Percentiles rank a stretch among this genome's conserved stretches.
Conservation (phyloP, 1,284 basidiomycete species). For the Blastosporella zonata region DNA sequence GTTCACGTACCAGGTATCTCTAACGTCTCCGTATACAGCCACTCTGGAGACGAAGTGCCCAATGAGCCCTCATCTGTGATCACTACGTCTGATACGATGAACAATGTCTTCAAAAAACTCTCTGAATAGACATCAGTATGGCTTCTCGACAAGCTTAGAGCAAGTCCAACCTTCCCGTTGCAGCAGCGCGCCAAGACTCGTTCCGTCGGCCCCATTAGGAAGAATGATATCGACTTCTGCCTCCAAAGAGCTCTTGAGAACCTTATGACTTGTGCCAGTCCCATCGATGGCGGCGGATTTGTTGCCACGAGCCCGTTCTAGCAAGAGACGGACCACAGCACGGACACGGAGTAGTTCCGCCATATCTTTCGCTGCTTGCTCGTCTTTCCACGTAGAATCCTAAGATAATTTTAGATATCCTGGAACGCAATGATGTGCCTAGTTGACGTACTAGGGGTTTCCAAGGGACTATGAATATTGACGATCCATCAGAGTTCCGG, state of each 20-base stretch:
- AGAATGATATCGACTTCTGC: slow-evolving; percentile 60
- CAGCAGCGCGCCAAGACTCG: slow-evolving; percentile 35
- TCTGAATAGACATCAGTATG: slow-evolving; percentile 36
- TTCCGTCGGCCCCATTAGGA: slow-evolving; percentile 29
- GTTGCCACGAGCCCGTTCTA: slow-evolving; percentile 69
- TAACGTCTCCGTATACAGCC: slow-evolving; percentile 46
- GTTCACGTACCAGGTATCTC: slow-evolving; percentile 39
- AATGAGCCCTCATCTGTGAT: slow-evolving; percentile 42
- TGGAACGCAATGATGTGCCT: not conserved
- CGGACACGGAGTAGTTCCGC: slow-evolving; percentile 52
- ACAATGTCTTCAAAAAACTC: slow-evolving; percentile 62
- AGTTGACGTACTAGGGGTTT: slow-evolving; percentile 45
- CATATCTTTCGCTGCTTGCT: slow-evolving; percentile 57
- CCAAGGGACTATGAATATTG: slow-evolving; percentile 69
- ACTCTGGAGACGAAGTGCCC: slow-evolving; percentile 36
- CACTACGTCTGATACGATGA: slow-evolving; percentile 72
- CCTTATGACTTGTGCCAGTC: slow-evolving; percentile 34
- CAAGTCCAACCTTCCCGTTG: slow-evolving; percentile 45
- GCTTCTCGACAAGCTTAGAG: not conserved
- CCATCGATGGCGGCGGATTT: slow-evolving; percentile 45
- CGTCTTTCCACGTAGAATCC: slow-evolving; percentile 55
- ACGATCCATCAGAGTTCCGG: slow-evolving; percentile 36
- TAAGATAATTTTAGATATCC: slow-evolving; percentile 22
- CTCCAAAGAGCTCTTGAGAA: slow-evolving; percentile 70
- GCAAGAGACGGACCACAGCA: slow-evolving; percentile 50